These are phyloP conservation scores for Phytophthora cryptogea DNA, from an alignment of 352 stramenopile genomes.

Conservation along the genomic window DNA sequence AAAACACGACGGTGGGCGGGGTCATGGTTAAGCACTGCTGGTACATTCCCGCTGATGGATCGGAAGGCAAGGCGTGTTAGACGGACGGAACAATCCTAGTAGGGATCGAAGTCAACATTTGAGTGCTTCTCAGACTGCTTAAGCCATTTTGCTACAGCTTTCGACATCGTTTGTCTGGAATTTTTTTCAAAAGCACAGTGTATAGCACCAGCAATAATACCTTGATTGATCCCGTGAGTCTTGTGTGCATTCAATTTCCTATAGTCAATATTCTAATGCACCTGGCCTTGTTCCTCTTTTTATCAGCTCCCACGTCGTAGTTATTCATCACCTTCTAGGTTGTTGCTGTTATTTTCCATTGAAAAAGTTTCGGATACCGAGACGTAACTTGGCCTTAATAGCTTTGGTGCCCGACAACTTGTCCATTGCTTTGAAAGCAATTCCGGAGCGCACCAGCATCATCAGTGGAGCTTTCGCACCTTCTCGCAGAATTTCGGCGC, in stretches of 20 bases:
- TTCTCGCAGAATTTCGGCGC: constrained; percentile 4
- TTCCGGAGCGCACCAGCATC: constrained; percentile 5
- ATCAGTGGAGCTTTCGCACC: constrained; percentile 6
- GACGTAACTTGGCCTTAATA: constrained; percentile 8
- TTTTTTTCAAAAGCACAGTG: too few relatives aligned
- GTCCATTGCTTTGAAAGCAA: constrained; percentile 6
- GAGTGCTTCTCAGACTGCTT: too few relatives aligned
- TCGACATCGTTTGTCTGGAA: too few relatives aligned
- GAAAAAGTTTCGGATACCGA: constrained; percentile 10
- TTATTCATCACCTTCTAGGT: too few relatives aligned
- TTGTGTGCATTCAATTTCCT: too few relatives aligned
- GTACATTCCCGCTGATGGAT: constrained; percentile 4
- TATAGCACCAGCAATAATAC: too few relatives aligned
- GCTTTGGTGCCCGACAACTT: constrained; percentile 6
- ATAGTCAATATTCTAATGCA: too few relatives aligned
- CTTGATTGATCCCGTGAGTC: too few relatives aligned
- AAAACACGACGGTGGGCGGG: neutral
- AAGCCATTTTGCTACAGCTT: too few relatives aligned
- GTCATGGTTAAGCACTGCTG: neutral
- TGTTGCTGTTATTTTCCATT: neutral
- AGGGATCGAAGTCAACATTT: too few relatives aligned
- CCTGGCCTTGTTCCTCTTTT: too few relatives aligned
- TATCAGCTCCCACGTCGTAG: too few relatives aligned
- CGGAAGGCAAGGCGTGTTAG: constrained; percentile 8
- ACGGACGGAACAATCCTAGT: neutral